Evolutionary conservation across 2,329 filamentous ascomycete species (phyloP), one percentile per base, ranked within the genome.

Genomic region (Xylaria sp.): DNA sequence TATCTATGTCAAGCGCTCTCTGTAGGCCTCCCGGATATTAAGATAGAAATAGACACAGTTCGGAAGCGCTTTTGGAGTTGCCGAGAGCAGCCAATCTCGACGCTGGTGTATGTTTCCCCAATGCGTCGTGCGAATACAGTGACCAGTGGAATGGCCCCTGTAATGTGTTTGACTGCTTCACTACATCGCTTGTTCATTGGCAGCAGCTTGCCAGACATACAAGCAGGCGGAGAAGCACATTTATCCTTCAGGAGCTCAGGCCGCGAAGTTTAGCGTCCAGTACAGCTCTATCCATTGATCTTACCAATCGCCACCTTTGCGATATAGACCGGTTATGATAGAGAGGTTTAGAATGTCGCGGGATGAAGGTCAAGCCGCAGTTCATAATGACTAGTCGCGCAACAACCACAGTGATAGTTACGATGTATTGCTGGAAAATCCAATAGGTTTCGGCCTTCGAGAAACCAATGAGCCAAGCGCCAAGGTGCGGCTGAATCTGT

Each of bases 401-500:
- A 58, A 18, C 13, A 20, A 13, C 25, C 20, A 10, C 9, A 31
- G 28, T 20, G 13, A 46, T 7, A 31, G 15, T n/a, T 12, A 8
- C 7, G 2, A 23, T 65, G 13, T 9, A 23, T 46, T 46, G 15
- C 13, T n/a, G 41, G 18, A 46, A 8, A 65, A 18, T 18, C 58
- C 31, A 50, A 18, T n/a, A 58, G 13, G 51, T 54, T 20, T 66
- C 52, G 58, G 61, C 50, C 31, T 10, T 54, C 58, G 63, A 66
- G 18, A 63, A 51, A 34, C 63, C 59, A 66, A 66, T 63, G 31
- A 28, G 44, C 34, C 39, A 23, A 46, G 23, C 12, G 67, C 67
- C 59, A 69, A 69, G 67, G 9, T 66, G 67, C 59, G 67, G 67
- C 67, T 69, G 63, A 66, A 37, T 50, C 31, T 46, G 20, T 23